phyloP scores from a whole-genome alignment of 2,329 filamentous ascomycete genomes.

The Fusarium praegraminearum region DNA sequence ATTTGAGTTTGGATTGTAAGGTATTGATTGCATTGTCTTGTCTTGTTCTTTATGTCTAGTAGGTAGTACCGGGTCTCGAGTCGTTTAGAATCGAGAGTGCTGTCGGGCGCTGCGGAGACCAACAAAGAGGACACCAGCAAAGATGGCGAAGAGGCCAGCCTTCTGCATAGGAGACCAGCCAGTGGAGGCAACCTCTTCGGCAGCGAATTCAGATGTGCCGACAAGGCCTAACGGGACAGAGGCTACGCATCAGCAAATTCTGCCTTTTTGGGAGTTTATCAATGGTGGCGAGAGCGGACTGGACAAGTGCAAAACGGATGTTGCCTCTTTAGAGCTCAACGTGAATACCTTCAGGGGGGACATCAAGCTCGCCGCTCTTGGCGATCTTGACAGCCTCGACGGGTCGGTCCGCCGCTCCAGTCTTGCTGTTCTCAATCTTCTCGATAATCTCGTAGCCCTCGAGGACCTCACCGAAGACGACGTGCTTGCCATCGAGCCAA shows the following conservation, averaged over 20 bases:
- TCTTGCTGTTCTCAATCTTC: constrained; percentile 80
- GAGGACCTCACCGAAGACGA: constrained; percentile 89
- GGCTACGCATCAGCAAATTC: constrained; percentile 53
- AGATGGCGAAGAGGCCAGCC: constrained; percentile 37
- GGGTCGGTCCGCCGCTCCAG: constrained; percentile 75
- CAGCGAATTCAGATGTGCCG: constrained; percentile 42
- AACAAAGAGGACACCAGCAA: constrained; percentile 40
- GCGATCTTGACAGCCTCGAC: constrained; percentile 76
- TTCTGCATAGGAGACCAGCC: constrained; percentile 44
- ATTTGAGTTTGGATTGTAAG: constrained; percentile 12
- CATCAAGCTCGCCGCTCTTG: constrained; percentile 86
- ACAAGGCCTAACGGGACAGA: constrained; percentile 46
- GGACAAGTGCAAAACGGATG: constrained; percentile 43
- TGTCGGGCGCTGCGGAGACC: constrained; percentile 40
- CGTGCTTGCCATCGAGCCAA: constrained; percentile 87
- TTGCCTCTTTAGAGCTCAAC: constrained; percentile 78
- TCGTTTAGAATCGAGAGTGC: constrained; percentile 36
- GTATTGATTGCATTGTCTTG: constrained; percentile 23
- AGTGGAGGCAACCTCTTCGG: constrained; percentile 28
- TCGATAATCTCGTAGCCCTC: constrained; percentile 86
- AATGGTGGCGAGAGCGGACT: constrained; percentile 41
- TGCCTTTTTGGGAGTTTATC: constrained; percentile 26
- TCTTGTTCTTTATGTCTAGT: constrained; percentile 26
- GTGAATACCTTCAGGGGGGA: constrained; percentile 92
- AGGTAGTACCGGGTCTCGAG: constrained; percentile 1